Conservation (phyloP, 2,329 filamentous ascomycete species). For the Penicillium sp. region DNA sequence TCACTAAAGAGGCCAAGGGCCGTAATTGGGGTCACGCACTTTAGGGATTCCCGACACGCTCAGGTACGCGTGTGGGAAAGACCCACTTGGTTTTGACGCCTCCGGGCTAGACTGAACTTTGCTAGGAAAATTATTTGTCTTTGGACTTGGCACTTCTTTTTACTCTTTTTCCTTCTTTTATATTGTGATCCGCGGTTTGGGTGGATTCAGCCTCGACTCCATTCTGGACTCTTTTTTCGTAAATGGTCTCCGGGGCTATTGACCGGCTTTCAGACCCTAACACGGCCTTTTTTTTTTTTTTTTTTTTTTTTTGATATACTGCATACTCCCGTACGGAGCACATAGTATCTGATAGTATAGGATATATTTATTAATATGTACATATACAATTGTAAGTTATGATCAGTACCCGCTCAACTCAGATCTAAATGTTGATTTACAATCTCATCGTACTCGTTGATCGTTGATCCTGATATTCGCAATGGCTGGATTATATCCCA, state of each 20-base stretch:
- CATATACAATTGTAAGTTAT: neutral
- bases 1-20: neutral
- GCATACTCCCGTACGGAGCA: neutral
- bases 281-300: neutral
- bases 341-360: neutral
- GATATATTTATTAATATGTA: neutral
- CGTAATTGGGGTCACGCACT: conserved; percentile 12
- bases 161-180: neutral
- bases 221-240: neutral
- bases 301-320: neutral
- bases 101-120: conserved; percentile 27
- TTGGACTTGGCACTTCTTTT: neutral
- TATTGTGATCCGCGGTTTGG: conserved; percentile 4
- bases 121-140: neutral
- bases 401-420: neutral
- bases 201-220: neutral
- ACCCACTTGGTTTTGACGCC: conserved; percentile 20
- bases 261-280: neutral
- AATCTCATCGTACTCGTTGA: neutral
- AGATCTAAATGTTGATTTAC: neutral
- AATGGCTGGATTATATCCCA: neutral
- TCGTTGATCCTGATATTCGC: neutral
- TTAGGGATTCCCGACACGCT: neutral
- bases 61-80: conserved; percentile 10
- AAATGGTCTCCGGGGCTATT: neutral